Evolutionary conservation across 2,329 filamentous ascomycete genomes (phyloP), one percentile per base, ranked within the genome.

Genomic region (Phialophora expanda): DNA sequence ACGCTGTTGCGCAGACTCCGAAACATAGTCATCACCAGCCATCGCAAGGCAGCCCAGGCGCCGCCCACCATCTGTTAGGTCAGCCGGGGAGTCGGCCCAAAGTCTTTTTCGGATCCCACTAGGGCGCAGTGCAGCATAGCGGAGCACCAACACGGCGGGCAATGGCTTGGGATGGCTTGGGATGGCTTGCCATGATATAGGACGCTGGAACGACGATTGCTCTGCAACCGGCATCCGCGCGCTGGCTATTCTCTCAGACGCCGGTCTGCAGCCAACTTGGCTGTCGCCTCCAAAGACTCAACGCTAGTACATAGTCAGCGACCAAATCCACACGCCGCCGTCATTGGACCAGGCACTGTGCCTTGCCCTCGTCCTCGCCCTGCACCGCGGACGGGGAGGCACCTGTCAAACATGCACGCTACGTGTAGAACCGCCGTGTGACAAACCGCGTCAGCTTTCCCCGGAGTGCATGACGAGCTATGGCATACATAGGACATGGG

Each of bases 51-150:
- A 50, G 50, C 44, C 46, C 56, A 51, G 22, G 50, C 56, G 62
- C 50, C 20, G 51, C 38, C 62, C 44, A 61, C 46, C 58, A 41
- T 4, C 28, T 41, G 46, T 58, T 65, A 65, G 62, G 26, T 50
- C 48, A 34, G 24, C 51, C 62, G 62, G 57, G 62, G 62, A 65
- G 41, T 32, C 62, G 62, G 62, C 24, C 44, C 32, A 61, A 51
- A 61, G 50, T 41, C 53, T 48, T 50, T 41, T 30, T 61, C 50
- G 51, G 54, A 58, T 56, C 41, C 56, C 51, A 59, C 57, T 58
- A 61, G 58, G 46, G 24, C 32, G 22, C 46, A 61, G 44, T 41
- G 26, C 26, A 55, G 48, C 20, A 56, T 54, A 56, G 41, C 34
- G 34, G 26, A 56, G 55, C 48, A 55, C 56, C 55, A 58, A 4